These are phyloP conservation scores for Claviceps fusiformis DNA, from an alignment of 2,329 filamentous ascomycete genomes.

Conservation along the genomic window DNA sequence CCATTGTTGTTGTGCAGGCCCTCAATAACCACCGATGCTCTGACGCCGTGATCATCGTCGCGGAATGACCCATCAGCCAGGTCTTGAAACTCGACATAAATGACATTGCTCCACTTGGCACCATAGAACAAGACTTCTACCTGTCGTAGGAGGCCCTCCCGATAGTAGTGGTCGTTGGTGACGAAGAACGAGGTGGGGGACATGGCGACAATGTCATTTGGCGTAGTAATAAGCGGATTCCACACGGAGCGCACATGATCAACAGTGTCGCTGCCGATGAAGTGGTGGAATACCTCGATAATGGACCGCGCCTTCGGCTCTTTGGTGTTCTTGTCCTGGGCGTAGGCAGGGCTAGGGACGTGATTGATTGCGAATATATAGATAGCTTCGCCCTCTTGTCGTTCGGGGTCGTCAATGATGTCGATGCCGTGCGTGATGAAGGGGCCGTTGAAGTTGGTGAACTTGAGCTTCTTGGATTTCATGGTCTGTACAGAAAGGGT, in stretches of 20 bases:
- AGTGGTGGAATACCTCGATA: slow-evolving; percentile 44
- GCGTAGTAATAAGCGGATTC: slow-evolving; percentile 39
- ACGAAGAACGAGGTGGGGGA: slow-evolving; percentile 38
- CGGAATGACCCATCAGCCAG: slow-evolving; percentile 8
- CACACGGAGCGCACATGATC: slow-evolving; percentile 38
- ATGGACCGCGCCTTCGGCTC: slow-evolving; percentile 32
- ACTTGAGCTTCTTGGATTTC: slow-evolving; percentile 26
- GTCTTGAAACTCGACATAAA: slow-evolving; percentile 28
- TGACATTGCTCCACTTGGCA: slow-evolving; percentile 34
- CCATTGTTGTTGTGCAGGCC: slow-evolving; percentile 43
- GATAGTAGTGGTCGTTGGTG: slow-evolving; percentile 46
- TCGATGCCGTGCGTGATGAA: slow-evolving; percentile 50
- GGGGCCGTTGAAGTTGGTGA: slow-evolving; percentile 36
- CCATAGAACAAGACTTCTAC: slow-evolving; percentile 31
- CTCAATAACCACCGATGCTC: slow-evolving; percentile 28
- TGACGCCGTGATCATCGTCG: slow-evolving; percentile 21
- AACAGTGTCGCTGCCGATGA: slow-evolving; percentile 25
- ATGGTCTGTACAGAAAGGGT: slow-evolving; percentile 8
- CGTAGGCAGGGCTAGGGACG: slow-evolving; percentile 31
- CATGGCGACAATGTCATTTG: slow-evolving; percentile 42
- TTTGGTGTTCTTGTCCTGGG: slow-evolving; percentile 10
- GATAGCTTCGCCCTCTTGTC: slow-evolving; percentile 24
- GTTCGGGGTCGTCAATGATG: slow-evolving; percentile 35
- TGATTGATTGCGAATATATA: slow-evolving; percentile 52
- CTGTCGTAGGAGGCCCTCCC: slow-evolving; percentile 29